Evolutionary conservation across 441 rosid species (phyloP).

Genomic region (Metrosideros polymorpha): DNA sequence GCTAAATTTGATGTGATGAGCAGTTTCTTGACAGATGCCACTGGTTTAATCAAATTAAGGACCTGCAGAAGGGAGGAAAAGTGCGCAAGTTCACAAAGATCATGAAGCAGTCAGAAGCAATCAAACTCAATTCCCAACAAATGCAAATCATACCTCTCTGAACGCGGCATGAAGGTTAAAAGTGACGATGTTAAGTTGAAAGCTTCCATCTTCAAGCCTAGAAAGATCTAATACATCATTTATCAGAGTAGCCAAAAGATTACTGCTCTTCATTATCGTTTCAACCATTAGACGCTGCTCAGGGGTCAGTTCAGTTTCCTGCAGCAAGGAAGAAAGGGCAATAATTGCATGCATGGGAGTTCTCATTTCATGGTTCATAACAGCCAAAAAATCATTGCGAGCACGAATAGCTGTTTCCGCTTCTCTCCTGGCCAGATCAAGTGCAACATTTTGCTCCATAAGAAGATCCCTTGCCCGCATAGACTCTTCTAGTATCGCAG

Average conservation of each 20-base stretch:
- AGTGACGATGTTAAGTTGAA: constrained; percentile 66
- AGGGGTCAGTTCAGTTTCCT: constrained; percentile 90
- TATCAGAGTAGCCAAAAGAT: constrained; percentile 79
- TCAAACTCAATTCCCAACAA: not conserved
- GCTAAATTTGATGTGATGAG: constrained; percentile 58
- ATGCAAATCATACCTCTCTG: constrained; percentile 47
- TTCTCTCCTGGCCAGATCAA: constrained; percentile 85
- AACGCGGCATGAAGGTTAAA: constrained; percentile 64
- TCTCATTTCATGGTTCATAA: constrained; percentile 99
- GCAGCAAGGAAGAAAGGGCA: constrained; percentile 91
- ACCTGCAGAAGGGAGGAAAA: constrained; percentile 41
- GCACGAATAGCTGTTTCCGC: constrained; percentile 96
- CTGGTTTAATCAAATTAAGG: constrained; percentile 77
- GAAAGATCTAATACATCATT: constrained; percentile 97
- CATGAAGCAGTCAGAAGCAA: not conserved
- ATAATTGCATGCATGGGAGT: constrained; percentile 97
- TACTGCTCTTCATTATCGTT: constrained; percentile 89
- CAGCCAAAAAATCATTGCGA: constrained; percentile 97
- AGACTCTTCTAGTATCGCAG: constrained; percentile 96
- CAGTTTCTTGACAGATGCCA: constrained; percentile 82
- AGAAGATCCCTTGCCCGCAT: constrained; percentile 98
- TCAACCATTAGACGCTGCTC: constrained; percentile 98
- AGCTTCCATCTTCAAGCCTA: constrained; percentile 98
- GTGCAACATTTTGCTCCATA: constrained; percentile 93
- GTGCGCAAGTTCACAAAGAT: not conserved